Percentiles rank a stretch among this genome's conserved stretches.
phyloP scores from a whole-genome alignment of 805 yeast species.

The Candida ficus region DNA sequence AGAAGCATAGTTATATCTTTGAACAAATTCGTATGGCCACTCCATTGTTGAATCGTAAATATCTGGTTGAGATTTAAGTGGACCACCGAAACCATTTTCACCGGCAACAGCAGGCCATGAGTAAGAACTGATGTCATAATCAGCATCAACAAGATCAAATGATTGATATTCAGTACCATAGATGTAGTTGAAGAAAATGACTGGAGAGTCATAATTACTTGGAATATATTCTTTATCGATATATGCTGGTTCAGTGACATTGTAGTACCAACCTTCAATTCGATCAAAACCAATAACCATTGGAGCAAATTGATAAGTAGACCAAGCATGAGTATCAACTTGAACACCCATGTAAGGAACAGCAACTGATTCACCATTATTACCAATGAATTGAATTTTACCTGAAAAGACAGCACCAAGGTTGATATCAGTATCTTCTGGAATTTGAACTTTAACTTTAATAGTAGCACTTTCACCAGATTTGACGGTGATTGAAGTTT shows the following conservation, averaged over 20 bases:
- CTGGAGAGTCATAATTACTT: constrained; percentile 3
- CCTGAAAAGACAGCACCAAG: constrained; percentile 11
- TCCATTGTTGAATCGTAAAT: not conserved
- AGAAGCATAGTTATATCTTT: not conserved
- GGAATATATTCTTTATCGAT: constrained; percentile 1
- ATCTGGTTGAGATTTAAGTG: constrained; percentile 2
- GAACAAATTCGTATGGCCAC: constrained; percentile 6
- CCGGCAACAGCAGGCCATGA: constrained; percentile 7
- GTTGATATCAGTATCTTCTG: not conserved
- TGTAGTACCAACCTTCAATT: constrained; percentile 1
- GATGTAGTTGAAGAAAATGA: constrained; percentile 4
- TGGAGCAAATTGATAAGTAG: constrained; percentile 4
- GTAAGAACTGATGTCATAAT: constrained; percentile 7
- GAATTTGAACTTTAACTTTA: constrained; percentile 8
- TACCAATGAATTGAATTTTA: constrained; percentile 11
- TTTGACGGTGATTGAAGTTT: constrained; percentile 3
- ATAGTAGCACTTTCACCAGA: constrained; percentile 12
- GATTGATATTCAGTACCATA: constrained; percentile 10
- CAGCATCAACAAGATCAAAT: constrained; percentile 12
- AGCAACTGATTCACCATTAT: constrained; percentile 12
- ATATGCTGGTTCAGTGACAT: constrained; percentile 3
- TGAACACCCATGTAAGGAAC: constrained; percentile 18
- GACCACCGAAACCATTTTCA: constrained; percentile 9
- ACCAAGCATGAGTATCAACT: constrained; percentile 10
- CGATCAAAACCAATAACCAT: constrained; percentile 3